Percentiles rank a stretch among this genome's conserved stretches.
These are phyloP conservation scores for Penicillium olsonii DNA, from an alignment of 2,329 filamentous ascomycete genomes.

Conservation along the genomic window DNA sequence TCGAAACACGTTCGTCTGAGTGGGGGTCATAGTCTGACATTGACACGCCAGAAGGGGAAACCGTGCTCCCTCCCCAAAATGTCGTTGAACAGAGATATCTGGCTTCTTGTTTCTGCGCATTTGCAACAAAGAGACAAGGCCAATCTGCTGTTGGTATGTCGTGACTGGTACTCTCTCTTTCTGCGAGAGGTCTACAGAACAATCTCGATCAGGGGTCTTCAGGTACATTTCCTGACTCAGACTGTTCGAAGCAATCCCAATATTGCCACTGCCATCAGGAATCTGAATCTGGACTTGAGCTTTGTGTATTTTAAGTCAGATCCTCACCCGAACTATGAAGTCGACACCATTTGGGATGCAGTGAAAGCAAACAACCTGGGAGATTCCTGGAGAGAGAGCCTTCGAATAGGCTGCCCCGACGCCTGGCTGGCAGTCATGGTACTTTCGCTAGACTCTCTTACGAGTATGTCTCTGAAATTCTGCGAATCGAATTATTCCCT, in stretches of 20 bases:
- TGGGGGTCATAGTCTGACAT: no score
- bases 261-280: neutral
- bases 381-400: neutral
- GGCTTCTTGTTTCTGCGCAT: slow-evolving; percentile 1
- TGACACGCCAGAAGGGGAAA: no score
- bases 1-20: no score
- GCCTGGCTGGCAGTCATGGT: slow-evolving; percentile 9
- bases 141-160: slow-evolving; percentile 2
- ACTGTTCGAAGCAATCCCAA: neutral
- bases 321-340: neutral
- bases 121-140: neutral
- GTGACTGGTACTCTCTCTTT: slow-evolving; percentile 5
- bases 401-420: neutral
- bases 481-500: neutral
- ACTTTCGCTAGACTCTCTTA: neutral
- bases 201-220: neutral
- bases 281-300: neutral
- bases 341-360: neutral
- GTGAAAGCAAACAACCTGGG: neutral
- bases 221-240: neutral
- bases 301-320: neutral
- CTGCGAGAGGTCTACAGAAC: neutral
- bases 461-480: neutral
- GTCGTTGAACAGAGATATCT: slow-evolving; percentile 1
- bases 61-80: no score